Evolutionary conservation across 768 basidiomycete genomes (phyloP).

Genomic region (Russula ochroleuca): DNA sequence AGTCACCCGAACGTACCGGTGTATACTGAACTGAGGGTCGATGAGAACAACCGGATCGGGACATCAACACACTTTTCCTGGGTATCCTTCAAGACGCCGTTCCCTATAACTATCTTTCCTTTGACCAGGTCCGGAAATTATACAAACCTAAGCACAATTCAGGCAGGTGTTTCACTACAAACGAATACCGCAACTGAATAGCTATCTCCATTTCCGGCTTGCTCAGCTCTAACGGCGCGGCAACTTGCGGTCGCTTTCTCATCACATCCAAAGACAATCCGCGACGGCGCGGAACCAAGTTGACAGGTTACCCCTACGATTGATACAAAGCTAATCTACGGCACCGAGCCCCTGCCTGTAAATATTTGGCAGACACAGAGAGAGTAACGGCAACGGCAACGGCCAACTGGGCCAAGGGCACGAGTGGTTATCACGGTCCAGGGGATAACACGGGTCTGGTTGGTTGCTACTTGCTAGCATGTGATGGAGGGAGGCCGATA

Average conservation of each 20-base stretch:
- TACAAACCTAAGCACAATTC: slow-evolving; percentile 2
- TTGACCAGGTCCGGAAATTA: slow-evolving; percentile 12
- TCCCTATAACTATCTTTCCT: neutral
- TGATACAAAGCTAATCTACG: neutral
- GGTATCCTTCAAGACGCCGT: slow-evolving; percentile 7
- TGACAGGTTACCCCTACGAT: slow-evolving; percentile 1
- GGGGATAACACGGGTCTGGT: neutral
- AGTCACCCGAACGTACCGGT: neutral
- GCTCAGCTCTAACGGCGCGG: slow-evolving; percentile 15
- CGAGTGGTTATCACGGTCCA: neutral
- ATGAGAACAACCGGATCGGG: neutral
- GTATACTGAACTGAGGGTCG: neutral
- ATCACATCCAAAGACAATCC: neutral
- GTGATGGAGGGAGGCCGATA: slow-evolving; percentile 4
- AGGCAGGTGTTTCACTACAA: slow-evolving; percentile 11
- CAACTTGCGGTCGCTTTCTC: neutral
- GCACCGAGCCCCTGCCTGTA: neutral
- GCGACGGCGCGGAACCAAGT: neutral
- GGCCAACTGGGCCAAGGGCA: neutral
- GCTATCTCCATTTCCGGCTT: slow-evolving; percentile 2
- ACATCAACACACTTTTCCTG: neutral
- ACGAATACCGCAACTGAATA: neutral
- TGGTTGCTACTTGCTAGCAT: neutral
- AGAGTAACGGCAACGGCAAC: neutral
- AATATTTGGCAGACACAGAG: neutral